A percentile compares a stretch with the other conserved stretches of the same genome.
Evolutionary conservation across 768 basidiomycete genomes (phyloP).

Genomic region (Kwoniella dejecticola): DNA sequence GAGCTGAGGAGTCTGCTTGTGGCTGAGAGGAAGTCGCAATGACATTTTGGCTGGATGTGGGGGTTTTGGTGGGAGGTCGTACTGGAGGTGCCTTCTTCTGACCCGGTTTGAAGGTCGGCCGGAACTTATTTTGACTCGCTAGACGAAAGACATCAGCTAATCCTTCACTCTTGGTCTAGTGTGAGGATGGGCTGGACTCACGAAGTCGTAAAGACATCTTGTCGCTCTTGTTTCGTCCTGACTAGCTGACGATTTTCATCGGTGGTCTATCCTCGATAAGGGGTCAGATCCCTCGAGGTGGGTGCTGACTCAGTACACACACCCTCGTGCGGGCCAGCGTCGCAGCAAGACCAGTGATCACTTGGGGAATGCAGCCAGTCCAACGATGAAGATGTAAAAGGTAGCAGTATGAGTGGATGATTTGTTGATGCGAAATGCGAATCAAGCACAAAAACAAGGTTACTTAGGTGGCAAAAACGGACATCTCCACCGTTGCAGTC

Average conservation of each 20-base stretch:
- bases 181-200: conserved; percentile 16
- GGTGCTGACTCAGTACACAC: too few species aligned
- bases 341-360: too few species aligned
- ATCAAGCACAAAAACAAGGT: background rate
- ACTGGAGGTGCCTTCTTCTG: conserved; percentile 13
- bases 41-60: background rate
- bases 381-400: too few species aligned
- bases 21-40: conserved; percentile 3
- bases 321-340: too few species aligned
- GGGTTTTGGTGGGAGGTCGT: conserved; percentile 1
- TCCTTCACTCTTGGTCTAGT: too few species aligned
- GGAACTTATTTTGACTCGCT: conserved; percentile 30
- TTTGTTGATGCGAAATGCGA: background rate
- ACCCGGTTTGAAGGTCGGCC: conserved; percentile 15
- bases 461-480: conserved; percentile 8
- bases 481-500: background rate
- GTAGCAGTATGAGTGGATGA: background rate
- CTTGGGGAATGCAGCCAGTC: too few species aligned
- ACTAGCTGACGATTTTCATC: too few species aligned
- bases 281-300: too few species aligned
- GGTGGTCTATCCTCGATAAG: too few species aligned
- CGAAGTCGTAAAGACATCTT: conserved; percentile 30
- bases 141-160: background rate
- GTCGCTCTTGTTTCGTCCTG: background rate
- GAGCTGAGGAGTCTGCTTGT: conserved; percentile 1